Evolutionary conservation across 352 stramenopile species (phyloP), one percentile per base, ranked within the genome.

Genomic region (Pythium apleroticum): DNA sequence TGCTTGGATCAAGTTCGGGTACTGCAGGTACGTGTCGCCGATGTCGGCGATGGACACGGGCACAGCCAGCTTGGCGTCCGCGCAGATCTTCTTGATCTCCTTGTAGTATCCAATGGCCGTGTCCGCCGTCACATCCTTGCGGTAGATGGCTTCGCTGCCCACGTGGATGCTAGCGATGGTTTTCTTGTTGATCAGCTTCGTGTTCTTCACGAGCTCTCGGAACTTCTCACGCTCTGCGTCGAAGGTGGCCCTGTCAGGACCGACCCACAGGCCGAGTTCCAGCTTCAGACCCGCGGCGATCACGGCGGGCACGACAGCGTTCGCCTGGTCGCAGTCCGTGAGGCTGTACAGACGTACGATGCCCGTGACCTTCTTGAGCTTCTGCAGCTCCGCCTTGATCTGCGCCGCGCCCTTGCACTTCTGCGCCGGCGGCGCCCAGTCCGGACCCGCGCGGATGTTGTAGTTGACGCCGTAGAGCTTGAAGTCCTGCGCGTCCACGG

Each of bases 401-500:
- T 65, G 25, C 0, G 57, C 57, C 2, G 71, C 64, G 14, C 62
- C 70, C 65, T 89, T 90, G 71, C 81, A 92, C 60, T 70, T 75
- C 27, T 83, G 58, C 3, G 63, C 56, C 0, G 48, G 53, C 14
- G 70, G 55, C 20, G 68, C 75, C 77, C 80, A 90, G 68, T 89
- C 78, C 5, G 79, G 67, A 1, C 76, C 78, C 2, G 72, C 59
- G 24, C 81, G 81, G 52, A 74, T 73, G 68, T 87, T 87, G 70
- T 91, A 91, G 71, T 91, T 91, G 68, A 91, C 74, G 22, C 83
- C 83, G 46, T 79, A 75, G 45, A 85, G 67, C 37, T 74, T 72
- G 52, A 83, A 65, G 50, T 66, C 52, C 24, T 63, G 39, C 17
- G 54, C 66, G 5, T 52, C 39, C 10, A 52, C 55, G 28, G 30